Evolutionary conservation across 495 filamentous ascomycete species (phyloP).

Genomic region (Lophiostoma macrostomum): DNA sequence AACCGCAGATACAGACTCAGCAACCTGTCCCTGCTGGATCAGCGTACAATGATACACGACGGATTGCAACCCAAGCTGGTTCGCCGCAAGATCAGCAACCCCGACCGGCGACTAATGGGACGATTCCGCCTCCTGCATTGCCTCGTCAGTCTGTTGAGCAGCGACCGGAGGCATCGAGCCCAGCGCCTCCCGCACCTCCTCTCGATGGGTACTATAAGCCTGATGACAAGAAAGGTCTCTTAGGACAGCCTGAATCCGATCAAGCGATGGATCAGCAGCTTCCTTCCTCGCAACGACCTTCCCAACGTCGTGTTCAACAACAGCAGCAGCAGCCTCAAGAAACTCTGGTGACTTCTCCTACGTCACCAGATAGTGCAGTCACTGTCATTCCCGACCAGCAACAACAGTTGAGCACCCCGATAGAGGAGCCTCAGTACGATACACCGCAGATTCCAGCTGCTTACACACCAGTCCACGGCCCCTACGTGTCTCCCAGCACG

Average conservation of each 20-base stretch:
- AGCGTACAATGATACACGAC: conserved; percentile 22
- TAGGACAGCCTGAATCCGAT: no score
- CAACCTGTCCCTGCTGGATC: conserved; percentile 3
- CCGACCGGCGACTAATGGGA: no score
- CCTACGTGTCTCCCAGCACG: neutral
- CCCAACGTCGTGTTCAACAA: neutral
- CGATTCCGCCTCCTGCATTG: no score
- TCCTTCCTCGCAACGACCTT: no score
- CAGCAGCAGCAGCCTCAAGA: conserved; percentile 7
- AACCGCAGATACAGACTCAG: conserved; percentile 2
- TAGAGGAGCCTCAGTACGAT: conserved; percentile 27
- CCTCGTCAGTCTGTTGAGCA: conserved; percentile 2
- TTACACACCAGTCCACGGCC: conserved; percentile 21
- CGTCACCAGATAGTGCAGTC: conserved; percentile 1
- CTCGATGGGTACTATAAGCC: conserved; percentile 20
- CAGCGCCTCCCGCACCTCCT: conserved; percentile 7
- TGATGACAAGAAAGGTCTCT: no score
- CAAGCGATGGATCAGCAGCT: no score
- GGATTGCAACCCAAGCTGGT: conserved; percentile 20
- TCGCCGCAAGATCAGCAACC: no score
- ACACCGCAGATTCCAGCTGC: conserved; percentile 31
- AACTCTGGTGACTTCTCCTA: conserved; percentile 16
- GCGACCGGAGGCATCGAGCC: neutral
- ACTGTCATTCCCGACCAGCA: conserved; percentile 15
- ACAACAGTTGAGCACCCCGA: conserved; percentile 19